phyloP scores from a whole-genome alignment of 2,329 filamentous ascomycete species.

The Cryoendolithus antarcticus region DNA sequence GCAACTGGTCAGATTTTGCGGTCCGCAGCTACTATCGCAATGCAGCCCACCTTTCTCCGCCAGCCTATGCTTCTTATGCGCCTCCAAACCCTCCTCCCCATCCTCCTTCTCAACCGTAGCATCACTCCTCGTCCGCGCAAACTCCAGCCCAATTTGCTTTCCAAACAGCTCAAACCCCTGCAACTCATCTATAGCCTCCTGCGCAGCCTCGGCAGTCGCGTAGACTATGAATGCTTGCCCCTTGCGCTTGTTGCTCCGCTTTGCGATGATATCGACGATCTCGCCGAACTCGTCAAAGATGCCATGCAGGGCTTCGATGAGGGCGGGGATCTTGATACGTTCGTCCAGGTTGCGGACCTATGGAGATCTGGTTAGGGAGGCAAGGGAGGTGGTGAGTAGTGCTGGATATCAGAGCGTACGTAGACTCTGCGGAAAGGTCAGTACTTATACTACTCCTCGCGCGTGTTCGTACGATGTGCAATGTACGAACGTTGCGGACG shows the following conservation, averaged over 20 bases:
- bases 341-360: slow-evolving; percentile 78
- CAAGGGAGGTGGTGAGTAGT: not conserved
- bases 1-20: slow-evolving; percentile 2
- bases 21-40: not conserved
- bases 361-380: slow-evolving; percentile 1
- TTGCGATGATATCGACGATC: slow-evolving; percentile 73
- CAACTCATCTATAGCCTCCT: slow-evolving; percentile 71
- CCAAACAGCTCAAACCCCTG: slow-evolving; percentile 89
- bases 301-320: slow-evolving; percentile 61
- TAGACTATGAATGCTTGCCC: slow-evolving; percentile 95
- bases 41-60: slow-evolving; percentile 69
- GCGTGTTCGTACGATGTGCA: slow-evolving; percentile 28
- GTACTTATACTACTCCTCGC: slow-evolving; percentile 8
- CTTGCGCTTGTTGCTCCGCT: slow-evolving; percentile 81
- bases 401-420: slow-evolving; percentile 9
- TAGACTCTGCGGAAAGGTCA: slow-evolving; percentile 18
- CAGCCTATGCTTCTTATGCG: slow-evolving; percentile 69
- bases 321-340: slow-evolving; percentile 66
- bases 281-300: slow-evolving; percentile 84
- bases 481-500: slow-evolving; percentile 31
- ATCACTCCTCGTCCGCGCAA: slow-evolving; percentile 75
- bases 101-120: slow-evolving; percentile 66
- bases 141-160: slow-evolving; percentile 75
- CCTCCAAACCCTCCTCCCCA: slow-evolving; percentile 70
- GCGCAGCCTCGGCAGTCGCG: slow-evolving; percentile 65